phyloP scores from a whole-genome alignment of 176 grass and related monocot genomes.

The Aegilops sharonensis region DNA sequence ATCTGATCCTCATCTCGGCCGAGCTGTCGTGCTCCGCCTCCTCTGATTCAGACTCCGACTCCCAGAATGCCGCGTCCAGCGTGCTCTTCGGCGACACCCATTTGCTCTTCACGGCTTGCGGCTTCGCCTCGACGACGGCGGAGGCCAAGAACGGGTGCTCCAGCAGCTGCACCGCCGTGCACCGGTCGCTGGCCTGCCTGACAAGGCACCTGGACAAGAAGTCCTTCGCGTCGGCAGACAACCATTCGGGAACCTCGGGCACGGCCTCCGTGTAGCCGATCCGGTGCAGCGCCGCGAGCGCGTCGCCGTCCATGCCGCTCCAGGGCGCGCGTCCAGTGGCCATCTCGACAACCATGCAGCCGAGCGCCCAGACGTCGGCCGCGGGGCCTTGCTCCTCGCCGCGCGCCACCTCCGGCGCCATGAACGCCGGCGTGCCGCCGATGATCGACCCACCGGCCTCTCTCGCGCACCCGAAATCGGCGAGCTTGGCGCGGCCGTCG shows the following conservation, averaged over 20 bases:
- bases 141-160: slow-evolving; percentile 50
- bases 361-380: slow-evolving; percentile 80
- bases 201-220: neutral
- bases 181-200: slow-evolving; percentile 17
- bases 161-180: slow-evolving; percentile 51
- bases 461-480: slow-evolving; percentile 67
- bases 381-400: slow-evolving; percentile 61
- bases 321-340: slow-evolving; percentile 56
- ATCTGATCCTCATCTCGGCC: neutral
- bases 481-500: slow-evolving; percentile 64
- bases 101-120: neutral
- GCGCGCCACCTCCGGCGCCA: slow-evolving; percentile 89
- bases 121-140: neutral
- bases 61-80: slow-evolving; percentile 58
- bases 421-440: slow-evolving; percentile 83
- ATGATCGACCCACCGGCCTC: neutral
- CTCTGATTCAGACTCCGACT: slow-evolving; percentile 32
- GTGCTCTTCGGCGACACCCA: slow-evolving; percentile 82
- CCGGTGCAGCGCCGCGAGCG: slow-evolving; percentile 43
- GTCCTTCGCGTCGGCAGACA: slow-evolving; percentile 42
- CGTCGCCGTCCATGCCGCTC: slow-evolving; percentile 26
- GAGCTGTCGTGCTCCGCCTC: neutral
- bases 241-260: slow-evolving; percentile 42
- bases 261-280: slow-evolving; percentile 59
- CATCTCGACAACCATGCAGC: slow-evolving; percentile 69